These are phyloP conservation scores for Sarocladiaceae sp. DNA, from an alignment of 2,329 filamentous ascomycete genomes.

Conservation along the genomic window DNA sequence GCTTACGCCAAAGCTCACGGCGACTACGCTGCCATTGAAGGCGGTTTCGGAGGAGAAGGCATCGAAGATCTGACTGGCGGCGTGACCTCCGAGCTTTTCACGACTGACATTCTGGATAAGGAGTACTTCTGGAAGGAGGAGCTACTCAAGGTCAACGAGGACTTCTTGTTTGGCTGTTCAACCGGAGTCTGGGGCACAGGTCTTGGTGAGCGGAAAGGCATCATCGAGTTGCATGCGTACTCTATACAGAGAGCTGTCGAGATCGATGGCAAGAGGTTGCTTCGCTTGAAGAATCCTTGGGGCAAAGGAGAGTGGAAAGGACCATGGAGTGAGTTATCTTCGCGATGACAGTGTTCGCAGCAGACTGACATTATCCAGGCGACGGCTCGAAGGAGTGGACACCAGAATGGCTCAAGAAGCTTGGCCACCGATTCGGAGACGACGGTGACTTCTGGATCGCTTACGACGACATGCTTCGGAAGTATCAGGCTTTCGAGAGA, in stretches of 20 bases:
- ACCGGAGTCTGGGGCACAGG: conserved; percentile 35
- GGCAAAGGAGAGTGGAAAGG: conserved; percentile 78
- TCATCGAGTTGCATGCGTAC: conserved; percentile 57
- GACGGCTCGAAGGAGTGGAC: conserved; percentile 86
- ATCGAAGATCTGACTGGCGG: conserved; percentile 61
- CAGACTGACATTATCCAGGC: conserved; percentile 26
- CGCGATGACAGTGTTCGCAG: background rate
- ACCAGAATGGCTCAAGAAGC: conserved; percentile 67
- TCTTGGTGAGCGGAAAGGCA: conserved; percentile 46
- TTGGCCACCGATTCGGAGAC: conserved; percentile 71
- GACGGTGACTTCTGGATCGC: conserved; percentile 65
- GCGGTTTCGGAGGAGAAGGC: conserved; percentile 61
- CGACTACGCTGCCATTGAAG: conserved; percentile 71
- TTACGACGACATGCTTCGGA: conserved; percentile 54
- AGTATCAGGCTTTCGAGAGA: conserved; percentile 54
- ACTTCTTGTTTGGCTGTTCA: conserved; percentile 65
- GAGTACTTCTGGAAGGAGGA: conserved; percentile 71
- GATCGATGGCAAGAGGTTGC: conserved; percentile 53
- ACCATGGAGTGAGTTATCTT: conserved; percentile 54
- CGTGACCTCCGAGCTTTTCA: conserved; percentile 62
- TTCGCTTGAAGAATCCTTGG: conserved; percentile 74
- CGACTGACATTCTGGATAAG: conserved; percentile 67
- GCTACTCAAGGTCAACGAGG: conserved; percentile 71
- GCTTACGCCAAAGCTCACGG: conserved; percentile 78
- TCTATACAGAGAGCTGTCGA: conserved; percentile 57